Percentiles rank a stretch among this genome's conserved stretches.
These are phyloP conservation scores for Quercus aquifolioides DNA, from an alignment of 306 rosid genomes.

Conservation along the genomic window DNA sequence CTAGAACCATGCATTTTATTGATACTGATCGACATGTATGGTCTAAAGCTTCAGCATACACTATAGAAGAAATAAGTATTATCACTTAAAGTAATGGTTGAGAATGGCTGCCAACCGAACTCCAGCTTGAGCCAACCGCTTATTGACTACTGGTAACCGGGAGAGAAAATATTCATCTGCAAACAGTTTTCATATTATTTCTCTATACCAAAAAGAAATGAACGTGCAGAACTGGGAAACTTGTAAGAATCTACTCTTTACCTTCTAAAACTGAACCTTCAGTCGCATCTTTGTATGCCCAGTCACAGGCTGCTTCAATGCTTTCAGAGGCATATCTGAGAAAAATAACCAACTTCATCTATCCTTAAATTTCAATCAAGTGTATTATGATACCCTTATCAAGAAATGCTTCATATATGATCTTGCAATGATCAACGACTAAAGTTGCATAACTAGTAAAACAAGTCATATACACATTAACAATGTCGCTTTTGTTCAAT, in stretches of 20 bases:
- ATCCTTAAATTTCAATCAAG: neutral
- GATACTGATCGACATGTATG: neutral
- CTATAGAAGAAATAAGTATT: neutral
- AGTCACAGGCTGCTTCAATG: conserved; percentile 63
- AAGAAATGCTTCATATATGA: neutral
- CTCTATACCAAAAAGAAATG: neutral
- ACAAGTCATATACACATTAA: neutral
- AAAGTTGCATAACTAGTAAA: neutral
- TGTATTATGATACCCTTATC: neutral
- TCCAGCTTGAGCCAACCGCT: conserved; percentile 79
- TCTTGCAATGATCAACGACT: neutral
- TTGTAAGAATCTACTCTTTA: conserved; percentile 2
- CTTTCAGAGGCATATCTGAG: conserved; percentile 81
- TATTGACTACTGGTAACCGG: conserved; percentile 55
- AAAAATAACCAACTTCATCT: conserved; percentile 3
- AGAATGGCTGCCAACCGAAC: conserved; percentile 84
- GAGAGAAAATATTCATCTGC: conserved; percentile 79
- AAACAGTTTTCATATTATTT: neutral
- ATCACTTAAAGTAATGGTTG: conserved; percentile 50
- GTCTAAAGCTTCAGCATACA: neutral
- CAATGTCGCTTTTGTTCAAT: neutral
- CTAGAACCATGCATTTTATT: neutral
- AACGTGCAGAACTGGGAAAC: neutral
- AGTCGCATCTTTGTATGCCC: conserved; percentile 64
- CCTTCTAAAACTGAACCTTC: conserved; percentile 65